Evolutionary conservation across 1,139 yeast species (phyloP).

Genomic region (Geotrichum cucujoidarum): DNA sequence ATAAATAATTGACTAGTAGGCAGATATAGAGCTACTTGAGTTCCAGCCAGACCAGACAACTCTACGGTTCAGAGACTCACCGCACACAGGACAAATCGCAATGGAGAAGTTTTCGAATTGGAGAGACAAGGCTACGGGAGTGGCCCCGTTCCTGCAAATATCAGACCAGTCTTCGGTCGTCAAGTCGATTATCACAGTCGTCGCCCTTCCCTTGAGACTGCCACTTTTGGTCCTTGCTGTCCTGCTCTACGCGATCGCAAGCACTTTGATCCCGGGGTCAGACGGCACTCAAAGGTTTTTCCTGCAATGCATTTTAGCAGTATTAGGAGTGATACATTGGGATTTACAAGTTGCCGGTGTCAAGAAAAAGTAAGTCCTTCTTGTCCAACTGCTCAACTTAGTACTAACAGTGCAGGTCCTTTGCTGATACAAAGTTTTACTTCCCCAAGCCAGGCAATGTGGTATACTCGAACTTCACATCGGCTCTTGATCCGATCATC

Average conservation of each 20-base stretch:
- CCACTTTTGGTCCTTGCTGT: conserved; percentile 26
- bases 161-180: conserved; percentile 12
- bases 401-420: conserved; percentile 4
- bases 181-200: conserved; percentile 18
- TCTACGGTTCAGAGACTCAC: too few species aligned
- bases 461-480: conserved; percentile 36
- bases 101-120: conserved; percentile 42
- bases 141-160: conserved; percentile 38
- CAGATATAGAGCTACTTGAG: too few species aligned
- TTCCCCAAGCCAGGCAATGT: conserved; percentile 35
- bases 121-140: conserved; percentile 42
- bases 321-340: conserved; percentile 19
- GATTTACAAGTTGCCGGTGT: conserved; percentile 21
- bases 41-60: too few species aligned
- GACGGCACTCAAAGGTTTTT: conserved; percentile 21
- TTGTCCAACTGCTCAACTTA: background rate
- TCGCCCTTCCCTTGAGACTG: conserved; percentile 26
- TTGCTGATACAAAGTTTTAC: conserved; percentile 4
- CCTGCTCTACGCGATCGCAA: conserved; percentile 21
- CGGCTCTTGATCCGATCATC: conserved; percentile 40
- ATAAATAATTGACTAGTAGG: too few species aligned
- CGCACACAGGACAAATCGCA: background rate
- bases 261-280: background rate
- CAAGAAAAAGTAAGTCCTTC: conserved; percentile 16
- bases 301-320: conserved; percentile 22